Percentiles rank a stretch among this genome's conserved stretches.
phyloP scores from a whole-genome alignment of 2,329 filamentous ascomycete genomes.

The Paramyrothecium sp. region DNA sequence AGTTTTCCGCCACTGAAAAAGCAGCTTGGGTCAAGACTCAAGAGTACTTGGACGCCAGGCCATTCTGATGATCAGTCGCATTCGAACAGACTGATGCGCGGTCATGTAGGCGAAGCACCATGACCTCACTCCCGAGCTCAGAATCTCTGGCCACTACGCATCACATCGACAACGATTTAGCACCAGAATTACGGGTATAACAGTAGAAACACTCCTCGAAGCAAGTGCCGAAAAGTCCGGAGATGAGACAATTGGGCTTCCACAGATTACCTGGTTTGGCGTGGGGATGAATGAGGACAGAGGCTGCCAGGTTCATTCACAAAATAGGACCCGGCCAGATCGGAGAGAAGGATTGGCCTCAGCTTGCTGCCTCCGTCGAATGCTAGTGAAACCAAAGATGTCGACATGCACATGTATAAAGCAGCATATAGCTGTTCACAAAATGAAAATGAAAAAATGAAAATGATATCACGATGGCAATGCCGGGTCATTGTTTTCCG shows the following conservation, averaged over 20 bases:
- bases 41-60: slow-evolving; percentile 47
- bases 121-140: too few species aligned
- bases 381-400: neutral
- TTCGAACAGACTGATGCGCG: neutral
- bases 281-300: neutral
- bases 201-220: too few species aligned
- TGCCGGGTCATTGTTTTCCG: neutral
- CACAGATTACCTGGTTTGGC: neutral
- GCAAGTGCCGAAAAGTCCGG: too few species aligned
- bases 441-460: neutral
- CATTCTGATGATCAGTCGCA: slow-evolving; percentile 26
- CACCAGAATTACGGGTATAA: too few species aligned
- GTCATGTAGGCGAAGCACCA: neutral
- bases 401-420: neutral
- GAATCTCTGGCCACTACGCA: too few species aligned
- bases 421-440: neutral
- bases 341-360: neutral
- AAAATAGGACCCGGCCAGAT: neutral
- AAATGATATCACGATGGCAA: neutral
- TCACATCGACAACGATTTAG: too few species aligned
- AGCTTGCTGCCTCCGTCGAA: neutral
- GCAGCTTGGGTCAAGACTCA: slow-evolving; percentile 54
- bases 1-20: slow-evolving; percentile 46
- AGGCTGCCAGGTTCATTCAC: neutral
- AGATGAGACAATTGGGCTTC: too few species aligned